Conservation (phyloP, 108 stramenopile species). For the Schizochytrium sp. region DNA sequence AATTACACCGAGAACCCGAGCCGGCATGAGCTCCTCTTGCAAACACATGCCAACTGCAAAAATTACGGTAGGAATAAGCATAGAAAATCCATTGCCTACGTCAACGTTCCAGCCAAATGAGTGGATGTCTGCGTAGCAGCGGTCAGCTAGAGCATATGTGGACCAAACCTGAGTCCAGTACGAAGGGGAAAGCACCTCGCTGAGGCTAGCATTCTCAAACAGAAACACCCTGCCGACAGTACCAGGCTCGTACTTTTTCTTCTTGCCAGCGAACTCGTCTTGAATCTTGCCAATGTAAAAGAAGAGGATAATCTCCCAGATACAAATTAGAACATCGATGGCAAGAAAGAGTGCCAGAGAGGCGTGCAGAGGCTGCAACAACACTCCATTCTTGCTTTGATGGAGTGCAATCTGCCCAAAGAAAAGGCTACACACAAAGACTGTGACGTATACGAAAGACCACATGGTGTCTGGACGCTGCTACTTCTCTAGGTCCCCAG, state of each 20-base stretch:
- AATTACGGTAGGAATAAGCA: conserved; percentile 67
- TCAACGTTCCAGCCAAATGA: conserved; percentile 73
- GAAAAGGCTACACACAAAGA: conserved; percentile 28
- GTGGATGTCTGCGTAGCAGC: conserved; percentile 64
- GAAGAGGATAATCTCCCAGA: conserved; percentile 73
- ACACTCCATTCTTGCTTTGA: background rate
- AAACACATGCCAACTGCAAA: conserved; percentile 56
- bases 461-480: background rate
- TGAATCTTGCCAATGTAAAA: conserved; percentile 67
- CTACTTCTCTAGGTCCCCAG: background rate
- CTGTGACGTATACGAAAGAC: background rate
- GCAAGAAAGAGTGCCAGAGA: conserved; percentile 63
- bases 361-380: background rate
- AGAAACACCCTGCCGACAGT: conserved; percentile 47
- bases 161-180: conserved; percentile 72
- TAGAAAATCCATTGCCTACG: conserved; percentile 72
- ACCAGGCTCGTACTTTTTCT: conserved; percentile 66
- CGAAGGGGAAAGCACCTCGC: conserved; percentile 64
- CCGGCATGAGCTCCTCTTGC: conserved; percentile 40
- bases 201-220: conserved; percentile 56
- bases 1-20: conserved; percentile 60
- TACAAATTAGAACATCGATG: conserved; percentile 70
- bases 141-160: conserved; percentile 72
- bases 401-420: background rate
- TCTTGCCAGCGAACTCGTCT: conserved; percentile 28